Conservation (phyloP, 2,329 filamentous ascomycete species). For the Erysiphe pulchra region DNA sequence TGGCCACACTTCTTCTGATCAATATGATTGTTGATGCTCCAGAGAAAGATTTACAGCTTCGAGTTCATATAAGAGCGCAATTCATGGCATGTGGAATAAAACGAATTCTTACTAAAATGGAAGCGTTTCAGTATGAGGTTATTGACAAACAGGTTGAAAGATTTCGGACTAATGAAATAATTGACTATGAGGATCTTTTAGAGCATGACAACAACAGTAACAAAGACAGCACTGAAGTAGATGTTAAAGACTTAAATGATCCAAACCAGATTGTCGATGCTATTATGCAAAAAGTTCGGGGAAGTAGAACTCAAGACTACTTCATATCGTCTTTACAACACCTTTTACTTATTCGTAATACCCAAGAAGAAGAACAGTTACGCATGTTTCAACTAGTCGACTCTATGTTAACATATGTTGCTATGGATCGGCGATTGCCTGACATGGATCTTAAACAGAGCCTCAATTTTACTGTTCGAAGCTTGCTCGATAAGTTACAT, state of each 20-base stretch:
- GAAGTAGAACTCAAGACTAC: conserved; percentile 75
- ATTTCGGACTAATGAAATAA: conserved; percentile 80
- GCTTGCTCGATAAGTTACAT: conserved; percentile 78
- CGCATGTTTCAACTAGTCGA: conserved; percentile 96
- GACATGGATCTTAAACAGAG: conserved; percentile 97
- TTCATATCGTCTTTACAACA: conserved; percentile 91
- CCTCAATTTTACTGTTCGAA: conserved; percentile 92
- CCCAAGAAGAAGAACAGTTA: conserved; percentile 71
- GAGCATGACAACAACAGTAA: conserved; percentile 78
- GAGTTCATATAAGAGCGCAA: conserved; percentile 84
- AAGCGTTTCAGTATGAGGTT: conserved; percentile 89
- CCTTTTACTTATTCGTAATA: conserved; percentile 73
- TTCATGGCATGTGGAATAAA: conserved; percentile 92
- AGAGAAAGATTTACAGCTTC: conserved; percentile 65
- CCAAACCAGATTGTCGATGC: conserved; percentile 84
- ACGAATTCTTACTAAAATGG: conserved; percentile 87
- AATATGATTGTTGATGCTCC: conserved; percentile 92
- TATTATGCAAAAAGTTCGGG: conserved; percentile 62
- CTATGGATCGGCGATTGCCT: conserved; percentile 84
- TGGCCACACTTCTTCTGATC: conserved; percentile 79
- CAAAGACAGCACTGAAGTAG: conserved; percentile 40
- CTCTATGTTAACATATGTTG: conserved; percentile 96
- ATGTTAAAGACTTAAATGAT: conserved; percentile 78
- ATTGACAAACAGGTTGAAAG: conserved; percentile 96
- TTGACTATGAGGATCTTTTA: conserved; percentile 93